Percentiles rank a stretch among this genome's conserved stretches.
phyloP scores from a whole-genome alignment of 2,329 filamentous ascomycete species.

The Aspergillus spinulosporus region DNA sequence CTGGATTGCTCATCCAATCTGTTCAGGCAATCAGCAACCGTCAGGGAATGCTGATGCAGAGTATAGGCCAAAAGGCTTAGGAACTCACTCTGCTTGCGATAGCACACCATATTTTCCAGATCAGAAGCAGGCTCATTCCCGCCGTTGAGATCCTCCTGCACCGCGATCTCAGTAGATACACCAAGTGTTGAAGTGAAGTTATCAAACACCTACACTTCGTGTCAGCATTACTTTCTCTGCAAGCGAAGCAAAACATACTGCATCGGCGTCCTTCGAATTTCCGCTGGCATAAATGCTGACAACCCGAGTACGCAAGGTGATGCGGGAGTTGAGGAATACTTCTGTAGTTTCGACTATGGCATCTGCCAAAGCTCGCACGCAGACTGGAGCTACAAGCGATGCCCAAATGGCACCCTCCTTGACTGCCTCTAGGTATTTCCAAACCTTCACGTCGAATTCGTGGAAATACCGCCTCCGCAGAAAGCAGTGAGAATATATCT shows the following conservation, averaged over 20 bases:
- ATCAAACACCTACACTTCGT: background rate
- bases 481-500: background rate
- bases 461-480: background rate
- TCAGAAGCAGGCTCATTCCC: background rate
- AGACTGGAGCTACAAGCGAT: background rate
- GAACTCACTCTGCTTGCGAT: background rate
- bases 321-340: background rate
- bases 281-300: background rate
- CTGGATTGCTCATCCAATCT: background rate
- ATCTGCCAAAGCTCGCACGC: background rate
- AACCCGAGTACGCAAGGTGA: background rate
- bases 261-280: background rate
- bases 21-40: background rate
- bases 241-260: background rate
- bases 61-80: background rate
- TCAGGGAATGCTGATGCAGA: background rate
- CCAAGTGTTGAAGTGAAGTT: background rate
- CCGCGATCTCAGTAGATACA: background rate
- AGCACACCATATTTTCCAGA: background rate
- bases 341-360: background rate
- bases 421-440: background rate
- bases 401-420: background rate
- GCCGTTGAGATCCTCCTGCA: background rate
- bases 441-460: background rate
- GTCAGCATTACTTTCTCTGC: no score